Conservation (phyloP, 1,284 basidiomycete genomes). For the Ustilago shanxiensis region DNA sequence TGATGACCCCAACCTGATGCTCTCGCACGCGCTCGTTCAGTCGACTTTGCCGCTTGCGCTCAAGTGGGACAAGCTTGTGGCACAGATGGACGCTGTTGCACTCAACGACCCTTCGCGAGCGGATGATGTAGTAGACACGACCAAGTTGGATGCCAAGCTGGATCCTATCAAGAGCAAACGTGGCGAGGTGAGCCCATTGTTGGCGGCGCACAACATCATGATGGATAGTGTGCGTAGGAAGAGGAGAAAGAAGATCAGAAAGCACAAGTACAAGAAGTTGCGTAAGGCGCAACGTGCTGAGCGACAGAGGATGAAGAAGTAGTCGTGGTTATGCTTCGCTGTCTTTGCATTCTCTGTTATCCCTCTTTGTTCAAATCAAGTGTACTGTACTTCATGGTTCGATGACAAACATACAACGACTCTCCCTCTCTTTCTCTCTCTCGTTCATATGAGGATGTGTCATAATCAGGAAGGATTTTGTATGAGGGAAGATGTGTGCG, state of each 20-base stretch:
- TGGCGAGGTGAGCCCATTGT: slow-evolving; percentile 33
- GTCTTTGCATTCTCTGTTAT: not conserved
- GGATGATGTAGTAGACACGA: slow-evolving; percentile 32
- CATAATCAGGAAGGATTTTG: not conserved
- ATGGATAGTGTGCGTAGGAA: slow-evolving; percentile 68
- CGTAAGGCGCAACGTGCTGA: slow-evolving; percentile 67
- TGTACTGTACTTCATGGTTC: slow-evolving; percentile 1
- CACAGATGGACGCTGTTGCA: slow-evolving; percentile 56
- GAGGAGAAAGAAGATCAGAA: slow-evolving; percentile 69
- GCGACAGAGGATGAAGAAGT: slow-evolving; percentile 65
- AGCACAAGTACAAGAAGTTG: slow-evolving; percentile 70
- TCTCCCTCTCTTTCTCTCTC: too few relatives aligned
- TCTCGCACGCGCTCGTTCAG: slow-evolving; percentile 67
- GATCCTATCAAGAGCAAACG: slow-evolving; percentile 12
- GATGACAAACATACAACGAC: not conserved
- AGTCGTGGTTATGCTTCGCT: slow-evolving; percentile 21
- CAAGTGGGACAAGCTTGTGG: slow-evolving; percentile 60
- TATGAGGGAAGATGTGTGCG: not conserved
- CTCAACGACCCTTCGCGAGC: slow-evolving; percentile 31
- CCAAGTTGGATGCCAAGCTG: slow-evolving; percentile 45
- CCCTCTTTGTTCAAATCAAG: not conserved
- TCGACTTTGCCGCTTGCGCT: slow-evolving; percentile 57
- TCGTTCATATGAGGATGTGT: not conserved
- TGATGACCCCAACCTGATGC: slow-evolving; percentile 64
- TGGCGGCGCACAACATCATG: slow-evolving; percentile 51